Evolutionary conservation across 2,329 filamentous ascomycete genomes (phyloP), one percentile per base, ranked within the genome.

Genomic region (Setomelanomma holmii): DNA sequence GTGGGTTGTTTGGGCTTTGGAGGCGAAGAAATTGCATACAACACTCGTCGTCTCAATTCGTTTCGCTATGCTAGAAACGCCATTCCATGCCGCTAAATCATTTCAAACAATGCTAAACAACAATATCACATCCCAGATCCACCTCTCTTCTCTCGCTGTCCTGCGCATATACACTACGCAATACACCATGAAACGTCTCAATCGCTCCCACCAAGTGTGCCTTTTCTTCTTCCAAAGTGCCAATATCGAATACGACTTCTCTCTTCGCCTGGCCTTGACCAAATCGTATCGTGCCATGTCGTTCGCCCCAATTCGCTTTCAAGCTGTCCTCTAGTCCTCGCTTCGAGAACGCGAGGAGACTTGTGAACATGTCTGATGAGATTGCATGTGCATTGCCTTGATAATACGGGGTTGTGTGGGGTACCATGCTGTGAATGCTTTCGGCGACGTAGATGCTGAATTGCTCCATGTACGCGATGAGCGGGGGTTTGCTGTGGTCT

Each of bases 261-360:
- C 76, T 78, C 14, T 73, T 76, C 10, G 71, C 72, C 35, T 76
- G 75, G 1, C 78, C 78, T 14, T 77, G 71, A 19, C 76, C 75
- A 24, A 84, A 77, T 61, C 76, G 83, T 55, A 83, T 79, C 44
- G 49, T 23, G 1, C 52, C 61, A 14, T 44, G 36, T 12, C 49
- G 49, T 21, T 76, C 76, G 5, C 56, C 64, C 82, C 83, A 85
- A 27, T 77, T 79, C 1, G 70, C 70, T 20, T 64, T 67, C 16
- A 85, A 60, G 35, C 76, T 76, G 1, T 76, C 66, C 30, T 74
- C 64, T 3, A 85, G 61, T 21, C 81, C 78, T 27, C 75, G 75
- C 2, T 68, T 68, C 35, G 61, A 70, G 41, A 74, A 74, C 1
- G 61, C 36, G 1, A 68, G 47, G 3, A 73, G 56, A 1, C 56